Evolutionary conservation across 2,329 filamentous ascomycete genomes (phyloP), one percentile per base, ranked within the genome.

Genomic region (Plenodomus biglobosus): DNA sequence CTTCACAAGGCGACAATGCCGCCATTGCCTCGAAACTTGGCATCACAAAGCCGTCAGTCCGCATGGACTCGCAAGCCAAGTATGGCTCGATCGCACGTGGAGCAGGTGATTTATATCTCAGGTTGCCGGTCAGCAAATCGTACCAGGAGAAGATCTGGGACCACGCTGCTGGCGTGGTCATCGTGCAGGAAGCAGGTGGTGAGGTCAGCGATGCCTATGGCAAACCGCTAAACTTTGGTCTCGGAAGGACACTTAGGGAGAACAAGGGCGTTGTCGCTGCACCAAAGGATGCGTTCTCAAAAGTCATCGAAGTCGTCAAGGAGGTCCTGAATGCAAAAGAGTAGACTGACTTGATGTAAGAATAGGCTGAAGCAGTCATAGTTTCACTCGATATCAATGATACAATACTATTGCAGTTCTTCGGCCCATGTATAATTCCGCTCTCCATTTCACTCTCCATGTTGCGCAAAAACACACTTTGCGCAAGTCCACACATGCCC

Each of bases 111-210:
- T 86, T 99, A 58, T 99, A 99, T 75, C 81, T 99, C 48, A 84
- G 95, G 44, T 77, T 99, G 49, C 94, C 94, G 3, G 87, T 90
- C 21, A 88, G 84, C 70, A 87, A 86, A 61, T 86, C 87, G 44
- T 99, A 99, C 76, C 85, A 95, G 72, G 94, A 99, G 80, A 99
- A 99, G 83, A 99, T 99, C 61, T 99, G 94, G 94, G 94, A 99
- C 70, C 94, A 99, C 72, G 94, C 94, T 16, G 94, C 92, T 11
- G 94, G 94, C 35, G 92, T 96, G 65, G 76, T 99, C 50, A 92
- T 99, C 59, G 94, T 97, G 35, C 82, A 92, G 48, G 95, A 99
- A 75, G 91, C 94, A 2, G 94, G 94, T 42, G 95, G 94, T 40
- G 79, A 88, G 65, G 92, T 99, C 44, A 95, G 91, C 1, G 95